Conservation (phyloP, 768 basidiomycete genomes). For the Russula emetica region DNA sequence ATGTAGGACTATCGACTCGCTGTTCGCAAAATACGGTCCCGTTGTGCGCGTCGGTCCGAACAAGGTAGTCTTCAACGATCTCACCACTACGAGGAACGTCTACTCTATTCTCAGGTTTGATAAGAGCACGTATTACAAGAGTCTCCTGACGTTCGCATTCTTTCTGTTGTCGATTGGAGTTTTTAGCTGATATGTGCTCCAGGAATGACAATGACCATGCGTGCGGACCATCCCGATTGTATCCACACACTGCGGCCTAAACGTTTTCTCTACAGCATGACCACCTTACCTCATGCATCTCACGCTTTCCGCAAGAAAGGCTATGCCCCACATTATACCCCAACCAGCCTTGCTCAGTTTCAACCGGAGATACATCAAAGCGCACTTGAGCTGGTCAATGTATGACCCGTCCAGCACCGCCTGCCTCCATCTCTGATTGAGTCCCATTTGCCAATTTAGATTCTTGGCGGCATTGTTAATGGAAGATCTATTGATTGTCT, state of each 20-base stretch:
- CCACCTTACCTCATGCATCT: conserved; percentile 66
- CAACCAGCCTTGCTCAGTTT: conserved; percentile 59
- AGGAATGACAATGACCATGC: conserved; percentile 85
- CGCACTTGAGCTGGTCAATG: conserved; percentile 58
- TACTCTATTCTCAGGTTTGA: conserved; percentile 77
- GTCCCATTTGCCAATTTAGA: conserved; percentile 37
- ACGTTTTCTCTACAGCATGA: conserved; percentile 52
- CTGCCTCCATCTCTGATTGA: conserved; percentile 4
- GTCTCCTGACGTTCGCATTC: conserved; percentile 64
- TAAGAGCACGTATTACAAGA: conserved; percentile 79
- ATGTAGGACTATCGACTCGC: conserved; percentile 59
- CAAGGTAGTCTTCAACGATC: conserved; percentile 75
- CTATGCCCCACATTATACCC: conserved; percentile 70
- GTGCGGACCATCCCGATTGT: conserved; percentile 39
- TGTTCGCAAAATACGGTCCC: conserved; percentile 67
- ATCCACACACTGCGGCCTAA: conserved; percentile 38
- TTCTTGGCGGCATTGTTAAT: conserved; percentile 49
- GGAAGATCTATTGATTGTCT: conserved; percentile 65
- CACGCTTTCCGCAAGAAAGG: conserved; percentile 70
- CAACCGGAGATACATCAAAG: conserved; percentile 67
- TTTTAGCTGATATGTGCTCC: conserved; percentile 27
- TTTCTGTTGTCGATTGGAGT: conserved; percentile 28
- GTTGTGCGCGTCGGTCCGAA: conserved; percentile 73
- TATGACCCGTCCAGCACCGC: conserved; percentile 35
- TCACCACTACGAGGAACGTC: conserved; percentile 61